phyloP scores from a whole-genome alignment of 805 yeast genomes.

The Scheffersomyces stipitis region DNA sequence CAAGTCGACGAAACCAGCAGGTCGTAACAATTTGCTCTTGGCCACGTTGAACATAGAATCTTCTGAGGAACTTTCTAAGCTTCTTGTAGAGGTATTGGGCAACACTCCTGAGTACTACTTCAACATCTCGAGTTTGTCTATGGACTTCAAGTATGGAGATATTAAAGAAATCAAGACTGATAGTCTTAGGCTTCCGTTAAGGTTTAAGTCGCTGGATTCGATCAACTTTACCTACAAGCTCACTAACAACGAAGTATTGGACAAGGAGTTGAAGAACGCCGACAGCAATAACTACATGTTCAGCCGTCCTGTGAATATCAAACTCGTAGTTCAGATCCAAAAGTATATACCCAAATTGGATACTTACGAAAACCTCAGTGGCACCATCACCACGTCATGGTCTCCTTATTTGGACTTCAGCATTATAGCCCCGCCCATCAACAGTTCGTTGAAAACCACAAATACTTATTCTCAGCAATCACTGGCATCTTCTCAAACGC shows the following conservation, averaged over 20 bases:
- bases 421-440: conserved; percentile 38
- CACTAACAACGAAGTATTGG: conserved; percentile 27
- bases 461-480: conserved; percentile 18
- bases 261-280: conserved; percentile 17
- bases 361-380: conserved; percentile 18
- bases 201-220: conserved; percentile 27
- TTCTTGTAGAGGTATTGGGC: conserved; percentile 4
- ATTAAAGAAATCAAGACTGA: conserved; percentile 20
- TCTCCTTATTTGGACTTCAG: conserved; percentile 39
- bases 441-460: conserved; percentile 32
- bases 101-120: conserved; percentile 12
- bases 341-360: conserved; percentile 6
- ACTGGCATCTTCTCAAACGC: conserved; percentile 24
- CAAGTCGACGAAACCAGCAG: conserved; percentile 49
- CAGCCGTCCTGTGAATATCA: conserved; percentile 27
- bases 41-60: conserved; percentile 50
- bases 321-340: conserved; percentile 26
- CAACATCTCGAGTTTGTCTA: conserved; percentile 19
- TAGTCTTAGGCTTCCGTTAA: conserved; percentile 24
- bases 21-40: conserved; percentile 43
- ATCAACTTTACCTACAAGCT: conserved; percentile 36
- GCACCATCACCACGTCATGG: conserved; percentile 37
- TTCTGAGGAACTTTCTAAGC: conserved; percentile 37
- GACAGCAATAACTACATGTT: conserved; percentile 13
- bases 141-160: conserved; percentile 29